Conservation (phyloP, 805 yeast genomes). For the Komagataella phaffii region DNA sequence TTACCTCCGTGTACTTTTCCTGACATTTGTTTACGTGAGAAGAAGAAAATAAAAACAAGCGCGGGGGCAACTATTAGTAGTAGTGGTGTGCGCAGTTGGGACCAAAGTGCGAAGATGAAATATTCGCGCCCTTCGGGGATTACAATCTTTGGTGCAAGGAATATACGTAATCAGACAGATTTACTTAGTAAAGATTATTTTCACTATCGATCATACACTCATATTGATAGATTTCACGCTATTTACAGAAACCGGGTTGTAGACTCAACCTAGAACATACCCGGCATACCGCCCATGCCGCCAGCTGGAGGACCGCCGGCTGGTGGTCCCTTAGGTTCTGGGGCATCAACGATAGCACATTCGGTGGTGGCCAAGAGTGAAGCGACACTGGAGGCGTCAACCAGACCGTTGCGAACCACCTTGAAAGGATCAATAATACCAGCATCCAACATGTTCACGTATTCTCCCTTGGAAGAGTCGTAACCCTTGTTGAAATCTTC, state of each 20-base stretch:
- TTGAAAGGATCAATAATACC: conserved; percentile 99
- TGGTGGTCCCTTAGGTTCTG: conserved; percentile 55
- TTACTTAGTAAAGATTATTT: neutral
- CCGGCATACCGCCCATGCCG: conserved; percentile 53
- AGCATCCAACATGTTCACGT: conserved; percentile 88
- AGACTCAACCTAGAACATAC: conserved; percentile 9
- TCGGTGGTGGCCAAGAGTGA: conserved; percentile 95
- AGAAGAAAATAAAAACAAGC: neutral
- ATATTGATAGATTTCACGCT: neutral
- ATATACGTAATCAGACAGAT: neutral
- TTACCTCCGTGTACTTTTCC: conserved; percentile 88
- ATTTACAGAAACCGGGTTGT: neutral
- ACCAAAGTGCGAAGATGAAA: neutral
- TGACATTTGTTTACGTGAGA: conserved; percentile 40
- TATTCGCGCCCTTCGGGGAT: neutral
- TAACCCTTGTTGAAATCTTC: conserved; percentile 80
- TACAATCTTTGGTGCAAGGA: neutral
- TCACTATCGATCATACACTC: neutral
- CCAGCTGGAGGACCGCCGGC: conserved; percentile 46
- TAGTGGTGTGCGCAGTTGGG: neutral
- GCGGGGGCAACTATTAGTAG: neutral
- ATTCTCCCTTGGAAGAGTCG: conserved; percentile 86
- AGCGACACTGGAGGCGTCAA: conserved; percentile 96
- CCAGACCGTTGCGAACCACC: conserved; percentile 91
- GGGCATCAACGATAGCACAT: conserved; percentile 95